Conservation (phyloP, 2,329 filamentous ascomycete genomes). For the Aspergillus fischeri region DNA sequence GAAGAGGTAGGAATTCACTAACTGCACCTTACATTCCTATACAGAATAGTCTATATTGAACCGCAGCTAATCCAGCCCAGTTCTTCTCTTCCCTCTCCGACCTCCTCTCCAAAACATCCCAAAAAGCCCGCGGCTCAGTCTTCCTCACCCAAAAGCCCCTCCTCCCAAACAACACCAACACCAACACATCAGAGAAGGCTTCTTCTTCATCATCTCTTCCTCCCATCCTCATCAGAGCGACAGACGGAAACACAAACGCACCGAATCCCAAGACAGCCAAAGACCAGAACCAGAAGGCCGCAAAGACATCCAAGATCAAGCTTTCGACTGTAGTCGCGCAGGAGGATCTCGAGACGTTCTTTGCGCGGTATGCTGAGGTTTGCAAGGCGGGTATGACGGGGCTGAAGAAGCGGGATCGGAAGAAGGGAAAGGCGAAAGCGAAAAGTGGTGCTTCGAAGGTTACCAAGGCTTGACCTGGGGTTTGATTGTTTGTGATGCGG, state of each 20-base stretch:
- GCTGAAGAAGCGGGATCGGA: conserved; percentile 87
- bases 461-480: conserved; percentile 24
- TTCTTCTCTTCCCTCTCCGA: conserved; percentile 41
- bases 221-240: conserved; percentile 76
- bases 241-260: conserved; percentile 65
- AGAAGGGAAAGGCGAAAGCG: conserved; percentile 70
- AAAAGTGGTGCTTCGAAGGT: conserved; percentile 30
- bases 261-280: conserved; percentile 34
- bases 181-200: conserved; percentile 22
- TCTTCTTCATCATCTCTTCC: conserved; percentile 62
- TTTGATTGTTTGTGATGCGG: neutral
- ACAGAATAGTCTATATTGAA: neutral
- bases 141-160: conserved; percentile 43
- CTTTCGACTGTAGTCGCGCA: conserved; percentile 78
- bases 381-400: conserved; percentile 86
- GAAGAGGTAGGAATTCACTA: conserved; percentile 35
- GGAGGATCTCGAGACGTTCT: conserved; percentile 74
- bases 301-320: conserved; percentile 63
- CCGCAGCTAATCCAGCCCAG: conserved; percentile 18
- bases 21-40: neutral
- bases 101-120: conserved; percentile 38
- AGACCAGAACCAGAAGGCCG: conserved; percentile 37
- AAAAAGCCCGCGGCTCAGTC: conserved; percentile 40
- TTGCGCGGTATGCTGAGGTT: conserved; percentile 77
- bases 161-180: conserved; percentile 6